These are phyloP conservation scores for Geum urbanum DNA, from an alignment of 306 rosid species.

Conservation along the genomic window DNA sequence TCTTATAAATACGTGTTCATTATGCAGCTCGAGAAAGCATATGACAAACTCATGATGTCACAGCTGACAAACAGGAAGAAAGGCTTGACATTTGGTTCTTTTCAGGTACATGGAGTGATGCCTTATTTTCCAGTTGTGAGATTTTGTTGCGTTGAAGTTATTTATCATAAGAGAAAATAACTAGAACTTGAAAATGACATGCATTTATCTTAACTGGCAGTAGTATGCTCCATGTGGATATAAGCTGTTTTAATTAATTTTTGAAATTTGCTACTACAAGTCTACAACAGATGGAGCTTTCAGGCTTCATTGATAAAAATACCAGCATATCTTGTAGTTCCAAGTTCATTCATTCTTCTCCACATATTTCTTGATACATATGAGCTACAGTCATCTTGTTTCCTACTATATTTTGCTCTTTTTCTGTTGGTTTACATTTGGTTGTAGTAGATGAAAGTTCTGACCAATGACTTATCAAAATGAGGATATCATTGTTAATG, in stretches of 20 bases:
- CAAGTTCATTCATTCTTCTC: not conserved
- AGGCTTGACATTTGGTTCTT: conserved; percentile 81
- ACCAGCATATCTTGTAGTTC: not conserved
- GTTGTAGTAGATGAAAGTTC: conserved; percentile 1
- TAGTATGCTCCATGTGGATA: not conserved
- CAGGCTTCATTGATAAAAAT: not conserved
- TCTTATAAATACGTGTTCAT: not conserved
- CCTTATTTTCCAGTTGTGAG: not conserved
- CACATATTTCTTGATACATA: not conserved
- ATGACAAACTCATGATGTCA: conserved; percentile 95
- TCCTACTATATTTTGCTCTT: too few relatives aligned
- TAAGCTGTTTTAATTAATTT: not conserved
- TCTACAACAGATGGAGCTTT: not conserved
- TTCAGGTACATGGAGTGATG: conserved; percentile 51
- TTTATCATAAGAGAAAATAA: not conserved
- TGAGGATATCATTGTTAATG: conserved; percentile 1
- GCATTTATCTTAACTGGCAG: not conserved
- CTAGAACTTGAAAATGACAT: not conserved
- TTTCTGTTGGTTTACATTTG: conserved; percentile 11
- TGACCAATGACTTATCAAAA: not conserved
- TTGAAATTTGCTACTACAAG: not conserved
- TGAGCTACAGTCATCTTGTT: not conserved
- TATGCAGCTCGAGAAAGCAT: conserved; percentile 80
- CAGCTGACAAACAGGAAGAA: conserved; percentile 85
- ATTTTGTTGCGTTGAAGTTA: not conserved